Base-by-base conservation (phyloP, 2,329 filamentous ascomycete genomes). In the Fusarium irregulare region DNA sequence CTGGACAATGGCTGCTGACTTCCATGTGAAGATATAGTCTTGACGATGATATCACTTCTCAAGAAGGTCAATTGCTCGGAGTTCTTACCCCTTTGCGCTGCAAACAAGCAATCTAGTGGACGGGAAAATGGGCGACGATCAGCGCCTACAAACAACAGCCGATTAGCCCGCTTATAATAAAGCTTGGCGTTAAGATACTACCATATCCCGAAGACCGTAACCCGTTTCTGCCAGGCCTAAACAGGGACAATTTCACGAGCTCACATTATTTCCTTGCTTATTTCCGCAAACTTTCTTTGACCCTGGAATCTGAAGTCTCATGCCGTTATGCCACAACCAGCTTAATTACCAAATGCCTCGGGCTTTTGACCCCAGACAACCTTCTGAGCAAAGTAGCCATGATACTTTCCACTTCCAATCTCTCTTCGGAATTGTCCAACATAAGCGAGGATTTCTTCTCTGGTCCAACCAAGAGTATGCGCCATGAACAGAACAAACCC, bases 331-430 rank as follows among this genome's bases (percentile, higher is more conserved):
- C 16, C 18, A 18, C 32, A 18, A 18, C 16, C 9, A 27, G 45
- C 10, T 27, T 28, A 56, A 10, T 7, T 34, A 8, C 46, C 27
- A 20, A n/a, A 20, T 4, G 18, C 30, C 1, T 48, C 55, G 1
- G 71, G 71, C 28, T 86, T 89, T 4, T 72, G 73, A 3, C 73
- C 73, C 69, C 71, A 78, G 7, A 79, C 75, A 2, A 73, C 74
- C 51, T 76, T 76, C 20, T 78, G 70, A 9, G 57, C 60, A 49
- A 78, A 78, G 23, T 77, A 79, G 0, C 73, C 68, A 32, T 78
- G 77, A n/a, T 76, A 48, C 44, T 77, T 76, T 0, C 70, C 72
- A 3, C 69, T 69, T 0, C 74, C 62, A 4, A 79, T 66, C 45
- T 79, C 78, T 7, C 76, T 75, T 41, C 76, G 76, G 5, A 81